Evolutionary conservation across 2,329 filamentous ascomycete genomes (phyloP).

Genomic region (Sporothrix brunneoviolacea): DNA sequence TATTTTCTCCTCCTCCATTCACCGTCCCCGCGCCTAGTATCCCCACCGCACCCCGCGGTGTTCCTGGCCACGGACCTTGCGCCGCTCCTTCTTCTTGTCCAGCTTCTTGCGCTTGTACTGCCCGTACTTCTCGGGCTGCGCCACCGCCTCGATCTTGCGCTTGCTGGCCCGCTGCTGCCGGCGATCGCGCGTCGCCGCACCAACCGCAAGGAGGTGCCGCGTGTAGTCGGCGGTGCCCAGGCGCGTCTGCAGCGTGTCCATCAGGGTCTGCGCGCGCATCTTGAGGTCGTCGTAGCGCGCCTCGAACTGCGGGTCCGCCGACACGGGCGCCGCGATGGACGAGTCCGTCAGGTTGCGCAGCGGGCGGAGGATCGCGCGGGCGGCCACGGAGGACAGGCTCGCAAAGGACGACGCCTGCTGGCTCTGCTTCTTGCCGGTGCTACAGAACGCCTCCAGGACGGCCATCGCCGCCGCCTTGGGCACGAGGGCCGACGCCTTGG

Average conservation of each 20-base stretch:
- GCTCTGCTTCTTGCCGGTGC: constrained; percentile 37
- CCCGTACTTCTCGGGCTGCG: constrained; percentile 70
- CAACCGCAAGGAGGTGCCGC: constrained; percentile 63
- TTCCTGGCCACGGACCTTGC: constrained; percentile 70
- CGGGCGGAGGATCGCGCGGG: constrained; percentile 53
- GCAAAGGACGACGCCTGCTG: constrained; percentile 44
- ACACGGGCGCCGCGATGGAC: constrained; percentile 63
- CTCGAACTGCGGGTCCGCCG: constrained; percentile 63
- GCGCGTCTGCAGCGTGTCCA: constrained; percentile 78
- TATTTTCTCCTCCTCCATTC: not conserved
- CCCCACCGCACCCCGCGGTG: constrained; percentile 65
- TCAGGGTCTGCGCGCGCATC: constrained; percentile 65
- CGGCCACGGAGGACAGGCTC: constrained; percentile 36
- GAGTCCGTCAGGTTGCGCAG: constrained; percentile 81
- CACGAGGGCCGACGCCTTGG: constrained; percentile 56
- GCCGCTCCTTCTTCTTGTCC: constrained; percentile 75
- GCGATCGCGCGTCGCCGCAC: constrained; percentile 63
- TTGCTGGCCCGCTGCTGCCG: constrained; percentile 72
- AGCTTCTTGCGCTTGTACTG: constrained; percentile 75
- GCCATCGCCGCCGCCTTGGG: constrained; percentile 71
- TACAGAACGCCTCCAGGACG: constrained; percentile 62
- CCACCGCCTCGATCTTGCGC: constrained; percentile 81
- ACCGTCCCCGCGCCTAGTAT: constrained; percentile 41
- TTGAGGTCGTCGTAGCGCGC: constrained; percentile 64
- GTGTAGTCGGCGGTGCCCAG: constrained; percentile 76